phyloP scores from a whole-genome alignment of 495 filamentous ascomycete species.

The Tuber magnatum region DNA sequence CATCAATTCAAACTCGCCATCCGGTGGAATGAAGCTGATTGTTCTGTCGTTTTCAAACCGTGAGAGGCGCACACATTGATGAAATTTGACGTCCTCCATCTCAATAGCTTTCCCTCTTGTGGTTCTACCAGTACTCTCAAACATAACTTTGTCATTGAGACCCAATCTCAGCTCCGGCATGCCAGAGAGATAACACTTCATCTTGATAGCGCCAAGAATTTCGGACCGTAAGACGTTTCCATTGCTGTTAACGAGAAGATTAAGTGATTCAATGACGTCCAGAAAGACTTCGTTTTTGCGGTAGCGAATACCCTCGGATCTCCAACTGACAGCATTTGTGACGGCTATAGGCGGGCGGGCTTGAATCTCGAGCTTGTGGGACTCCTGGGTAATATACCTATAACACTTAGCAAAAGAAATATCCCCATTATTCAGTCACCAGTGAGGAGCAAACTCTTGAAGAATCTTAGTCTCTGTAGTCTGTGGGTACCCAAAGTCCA shows the following conservation, averaged over 20 bases:
- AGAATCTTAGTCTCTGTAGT: conserved; percentile 98
- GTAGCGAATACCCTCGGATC: conserved; percentile 95
- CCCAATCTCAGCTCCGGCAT: conserved; percentile 97
- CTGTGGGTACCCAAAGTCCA: conserved; percentile 99
- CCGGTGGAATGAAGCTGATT: conserved; percentile 97
- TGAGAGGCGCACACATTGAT: conserved; percentile 93
- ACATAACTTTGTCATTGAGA: conserved; percentile 99
- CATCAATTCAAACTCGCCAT: conserved; percentile 99
- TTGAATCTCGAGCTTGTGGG: conserved; percentile 95
- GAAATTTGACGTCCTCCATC: conserved; percentile 99
- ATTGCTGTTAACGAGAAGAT: conserved; percentile 87
- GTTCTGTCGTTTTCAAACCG: conserved; percentile 98
- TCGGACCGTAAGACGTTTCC: conserved; percentile 96
- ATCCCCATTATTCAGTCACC: neutral
- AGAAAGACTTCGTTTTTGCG: conserved; percentile 99
- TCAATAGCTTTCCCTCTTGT: conserved; percentile 96
- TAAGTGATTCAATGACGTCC: conserved; percentile 94
- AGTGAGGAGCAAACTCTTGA: conserved; percentile 58
- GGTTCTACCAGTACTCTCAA: conserved; percentile 92
- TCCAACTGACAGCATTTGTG: conserved; percentile 96
- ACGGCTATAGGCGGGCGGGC: conserved; percentile 99
- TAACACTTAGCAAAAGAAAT: neutral
- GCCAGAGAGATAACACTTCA: conserved; percentile 98
- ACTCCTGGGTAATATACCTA: conserved; percentile 97
- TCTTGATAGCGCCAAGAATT: conserved; percentile 94